Conservation (phyloP, 345 rosid genomes). For the Corchorus capsularis region DNA sequence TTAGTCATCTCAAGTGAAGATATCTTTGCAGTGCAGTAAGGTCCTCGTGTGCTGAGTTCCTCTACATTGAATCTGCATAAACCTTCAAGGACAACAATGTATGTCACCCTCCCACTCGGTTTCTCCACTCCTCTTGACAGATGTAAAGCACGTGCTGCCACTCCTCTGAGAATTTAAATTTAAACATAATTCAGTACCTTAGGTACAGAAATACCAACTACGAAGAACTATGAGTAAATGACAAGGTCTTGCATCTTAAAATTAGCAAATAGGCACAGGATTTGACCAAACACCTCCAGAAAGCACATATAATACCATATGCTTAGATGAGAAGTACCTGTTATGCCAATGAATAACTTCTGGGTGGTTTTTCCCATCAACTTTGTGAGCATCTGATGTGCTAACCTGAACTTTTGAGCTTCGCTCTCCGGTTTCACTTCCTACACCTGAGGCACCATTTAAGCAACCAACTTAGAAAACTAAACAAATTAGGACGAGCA, state of each 20-base stretch:
- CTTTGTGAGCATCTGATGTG: slow-evolving; percentile 67
- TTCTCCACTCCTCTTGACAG: slow-evolving; percentile 99
- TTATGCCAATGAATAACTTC: slow-evolving; percentile 90
- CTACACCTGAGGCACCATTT: slow-evolving; percentile 44
- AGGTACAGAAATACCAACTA: slow-evolving; percentile 1
- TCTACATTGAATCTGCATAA: slow-evolving; percentile 91
- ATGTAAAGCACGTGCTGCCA: slow-evolving; percentile 97
- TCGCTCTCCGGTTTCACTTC: slow-evolving; percentile 68
- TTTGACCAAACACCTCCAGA: slow-evolving; percentile 3
- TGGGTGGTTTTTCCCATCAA: slow-evolving; percentile 76
- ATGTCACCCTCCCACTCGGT: slow-evolving; percentile 98
- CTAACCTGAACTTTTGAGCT: slow-evolving; percentile 57
- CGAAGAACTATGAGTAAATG: not conserved
- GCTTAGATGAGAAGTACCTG: slow-evolving; percentile 48
- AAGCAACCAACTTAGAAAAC: not conserved
- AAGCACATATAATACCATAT: not conserved
- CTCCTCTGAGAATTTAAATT: slow-evolving; percentile 62
- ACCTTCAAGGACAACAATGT: slow-evolving; percentile 97
- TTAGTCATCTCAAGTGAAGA: slow-evolving; percentile 92
- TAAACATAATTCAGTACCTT: slow-evolving; percentile 8
- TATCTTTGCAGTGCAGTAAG: slow-evolving; percentile 82
- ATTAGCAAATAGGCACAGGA: not conserved
- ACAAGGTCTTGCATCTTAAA: not conserved
- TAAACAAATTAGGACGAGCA: slow-evolving; percentile 3
- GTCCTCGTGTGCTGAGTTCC: slow-evolving; percentile 90